Evolutionary conservation across 495 filamentous ascomycete species (phyloP).

Genomic region (Neurospora discreta): DNA sequence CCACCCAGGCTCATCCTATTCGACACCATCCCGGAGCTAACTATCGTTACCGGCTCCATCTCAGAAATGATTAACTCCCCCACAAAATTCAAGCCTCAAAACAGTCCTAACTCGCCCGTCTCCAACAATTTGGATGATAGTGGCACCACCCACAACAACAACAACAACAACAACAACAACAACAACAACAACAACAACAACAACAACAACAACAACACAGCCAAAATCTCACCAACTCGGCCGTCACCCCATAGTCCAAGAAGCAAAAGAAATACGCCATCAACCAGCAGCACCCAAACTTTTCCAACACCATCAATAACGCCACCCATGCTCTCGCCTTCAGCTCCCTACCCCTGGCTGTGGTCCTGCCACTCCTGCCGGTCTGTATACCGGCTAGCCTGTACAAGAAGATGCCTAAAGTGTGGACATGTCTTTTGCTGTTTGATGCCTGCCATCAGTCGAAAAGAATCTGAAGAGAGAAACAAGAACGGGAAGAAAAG

Average conservation of each 20-base stretch:
- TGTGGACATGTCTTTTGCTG: constrained; percentile 34
- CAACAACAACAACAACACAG: not conserved
- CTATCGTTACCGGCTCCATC: not conserved
- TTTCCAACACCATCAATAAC: not conserved
- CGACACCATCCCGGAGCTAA: not conserved
- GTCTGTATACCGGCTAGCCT: constrained; percentile 27
- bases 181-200: not conserved
- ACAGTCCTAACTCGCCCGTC: not conserved
- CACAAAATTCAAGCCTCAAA: not conserved
- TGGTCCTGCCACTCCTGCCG: constrained; percentile 35
- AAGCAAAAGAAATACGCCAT: not conserved
- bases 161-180: not conserved
- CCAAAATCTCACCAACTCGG: not conserved
- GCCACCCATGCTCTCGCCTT: constrained; percentile 18
- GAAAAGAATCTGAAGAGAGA: not conserved
- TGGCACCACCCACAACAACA: not conserved
- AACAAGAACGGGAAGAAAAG: not conserved
- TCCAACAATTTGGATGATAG: not conserved
- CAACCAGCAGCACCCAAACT: not conserved
- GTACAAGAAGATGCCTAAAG: constrained; percentile 34
- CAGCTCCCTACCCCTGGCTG: constrained; percentile 26
- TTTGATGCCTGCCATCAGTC: not conserved
- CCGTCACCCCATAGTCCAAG: not conserved
- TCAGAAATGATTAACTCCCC: not conserved
- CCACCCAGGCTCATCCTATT: not conserved